Evolutionary conservation across 73 alveolate genomes (phyloP), one percentile per base, ranked within the genome.

Genomic region (Blepharisma stoltei): DNA sequence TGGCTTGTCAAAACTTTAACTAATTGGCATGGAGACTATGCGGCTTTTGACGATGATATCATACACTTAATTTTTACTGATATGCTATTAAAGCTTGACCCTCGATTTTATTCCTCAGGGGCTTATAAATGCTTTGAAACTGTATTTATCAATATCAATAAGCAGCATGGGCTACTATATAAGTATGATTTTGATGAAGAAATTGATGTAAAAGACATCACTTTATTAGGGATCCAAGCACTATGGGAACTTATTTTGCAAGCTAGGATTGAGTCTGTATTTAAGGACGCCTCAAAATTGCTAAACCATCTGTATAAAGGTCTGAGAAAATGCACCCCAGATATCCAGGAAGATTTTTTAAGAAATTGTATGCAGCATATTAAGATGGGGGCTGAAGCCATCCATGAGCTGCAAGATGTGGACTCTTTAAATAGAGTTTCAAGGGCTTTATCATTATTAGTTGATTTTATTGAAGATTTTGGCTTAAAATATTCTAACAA

Each of bases 361-460:
- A 60, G 45, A 60, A 60, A 8, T 60, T 60, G 73, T 25, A 60
- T 60, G 73, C 14, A 14, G 5, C 46, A 60, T 60, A 60, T 60
- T 9, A 25, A 60, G 2, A 18, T 38, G 0, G 73, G 14, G 49
- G 46, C 73, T 25, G 66, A 11, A 14, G 23, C 23, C 18, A 25
- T 60, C 41, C 41, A 32, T 32, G 41, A 32, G 41, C 41, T 32
- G 3, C 14, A 14, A 25, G 73, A 60, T 25, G 73, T 14, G 73
- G 73, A n/a, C 11, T 0, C 46, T 60, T 8, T 60, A 11, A 60
- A 8, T 2, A 60, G 45, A 60, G 23, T 60, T 25, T 0, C 73
- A 9, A n/a, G 73, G 14, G 14, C 46, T 60, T 25, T 60, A 14
- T 14, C 23, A 1, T 38, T 60, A 8, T 14, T 60, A 14, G 11